A percentile compares a stretch with the other conserved stretches of the same genome.
Evolutionary conservation across 2,329 filamentous ascomycete species (phyloP).

Genomic region (Botrytis paeoniae): DNA sequence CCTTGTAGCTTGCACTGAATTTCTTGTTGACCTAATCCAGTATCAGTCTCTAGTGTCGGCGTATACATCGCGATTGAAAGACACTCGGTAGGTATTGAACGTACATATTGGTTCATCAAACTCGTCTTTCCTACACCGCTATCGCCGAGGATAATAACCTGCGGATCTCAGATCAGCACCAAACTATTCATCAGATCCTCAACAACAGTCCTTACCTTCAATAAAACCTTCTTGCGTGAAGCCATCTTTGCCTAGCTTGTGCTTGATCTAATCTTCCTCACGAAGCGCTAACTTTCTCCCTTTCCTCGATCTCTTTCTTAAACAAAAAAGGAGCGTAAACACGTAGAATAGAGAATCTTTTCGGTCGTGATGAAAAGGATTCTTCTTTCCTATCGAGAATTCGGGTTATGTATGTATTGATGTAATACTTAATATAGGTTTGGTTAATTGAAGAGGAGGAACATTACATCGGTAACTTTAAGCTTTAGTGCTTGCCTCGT

Average conservation of each 20-base stretch:
- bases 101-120: conserved; percentile 99
- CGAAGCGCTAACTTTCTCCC: conserved; percentile 6
- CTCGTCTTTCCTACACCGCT: conserved; percentile 99
- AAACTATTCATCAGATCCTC: not conserved
- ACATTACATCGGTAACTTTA: conserved; percentile 17
- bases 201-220: conserved; percentile 52
- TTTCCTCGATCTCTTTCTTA: not conserved
- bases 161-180: conserved; percentile 23
- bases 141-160: conserved; percentile 99
- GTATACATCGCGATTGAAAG: not conserved
- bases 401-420: not conserved
- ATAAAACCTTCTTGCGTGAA: conserved; percentile 61
- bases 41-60: conserved; percentile 24
- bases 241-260: conserved; percentile 14
- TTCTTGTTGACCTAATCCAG: conserved; percentile 91
- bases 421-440: conserved; percentile 6
- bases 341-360: not conserved
- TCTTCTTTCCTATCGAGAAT: too few relatives aligned
- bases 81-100: conserved; percentile 38
- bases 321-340: not conserved
- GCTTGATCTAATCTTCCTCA: conserved; percentile 11
- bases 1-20: conserved; percentile 99
- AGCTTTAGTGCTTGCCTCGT: conserved; percentile 16
- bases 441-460: conserved; percentile 10
- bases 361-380: not conserved